phyloP scores from a whole-genome alignment of 768 basidiomycete species.

The Harrya chromipes region DNA sequence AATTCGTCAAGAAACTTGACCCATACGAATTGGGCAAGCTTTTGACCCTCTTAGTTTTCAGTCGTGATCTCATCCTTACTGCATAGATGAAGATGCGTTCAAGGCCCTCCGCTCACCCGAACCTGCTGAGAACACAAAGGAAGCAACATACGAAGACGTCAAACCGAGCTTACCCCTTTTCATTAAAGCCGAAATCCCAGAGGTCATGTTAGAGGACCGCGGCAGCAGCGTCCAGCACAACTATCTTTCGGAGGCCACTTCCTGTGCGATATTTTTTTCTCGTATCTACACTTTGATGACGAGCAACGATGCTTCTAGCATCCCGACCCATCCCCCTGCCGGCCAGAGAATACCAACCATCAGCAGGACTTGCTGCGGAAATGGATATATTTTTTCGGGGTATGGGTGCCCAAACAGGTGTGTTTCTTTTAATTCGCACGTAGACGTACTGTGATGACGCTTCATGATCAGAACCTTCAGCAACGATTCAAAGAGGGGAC shows the following conservation, averaged over 20 bases:
- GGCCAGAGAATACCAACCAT: conserved; percentile 9
- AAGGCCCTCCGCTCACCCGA: conserved; percentile 8
- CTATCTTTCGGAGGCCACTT: too few species aligned
- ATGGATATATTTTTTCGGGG: neutral
- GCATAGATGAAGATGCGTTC: conserved; percentile 25
- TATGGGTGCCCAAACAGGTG: too few species aligned
- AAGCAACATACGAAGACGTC: neutral
- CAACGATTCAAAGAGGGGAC: too few species aligned
- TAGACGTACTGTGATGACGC: too few species aligned
- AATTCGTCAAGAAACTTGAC: conserved; percentile 27
- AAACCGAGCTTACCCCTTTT: neutral
- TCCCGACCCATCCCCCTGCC: neutral
- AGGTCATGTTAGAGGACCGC: neutral
- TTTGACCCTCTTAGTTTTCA: neutral
- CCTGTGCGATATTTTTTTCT: too few species aligned
- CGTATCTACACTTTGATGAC: too few species aligned
- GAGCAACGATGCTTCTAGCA: neutral
- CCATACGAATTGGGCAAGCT: conserved; percentile 27
- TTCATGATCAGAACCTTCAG: too few species aligned
- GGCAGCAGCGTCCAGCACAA: too few species aligned
- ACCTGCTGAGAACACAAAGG: conserved; percentile 1
- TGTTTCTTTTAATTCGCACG: too few species aligned
- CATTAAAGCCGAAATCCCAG: conserved; percentile 5
- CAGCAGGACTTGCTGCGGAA: neutral
- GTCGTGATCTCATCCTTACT: neutral